These are phyloP conservation scores for Hymenoscyphus fraxineus DNA, from an alignment of 2,329 filamentous ascomycete genomes.

Conservation along the genomic window DNA sequence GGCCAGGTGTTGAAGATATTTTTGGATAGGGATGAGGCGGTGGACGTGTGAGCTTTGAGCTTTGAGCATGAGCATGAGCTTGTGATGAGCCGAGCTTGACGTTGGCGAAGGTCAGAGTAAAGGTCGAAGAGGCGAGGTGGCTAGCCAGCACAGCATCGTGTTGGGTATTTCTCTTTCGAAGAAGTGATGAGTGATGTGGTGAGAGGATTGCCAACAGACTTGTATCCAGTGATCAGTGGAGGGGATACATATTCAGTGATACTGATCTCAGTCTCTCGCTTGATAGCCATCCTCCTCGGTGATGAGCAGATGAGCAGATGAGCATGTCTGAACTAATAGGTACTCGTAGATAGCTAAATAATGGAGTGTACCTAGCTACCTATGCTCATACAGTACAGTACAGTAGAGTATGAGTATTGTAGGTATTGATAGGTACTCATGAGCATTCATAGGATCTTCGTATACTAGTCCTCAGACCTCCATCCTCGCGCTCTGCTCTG, in stretches of 20 bases:
- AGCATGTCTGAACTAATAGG: neutral
- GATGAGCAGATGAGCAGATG: neutral
- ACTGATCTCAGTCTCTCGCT: too few relatives aligned
- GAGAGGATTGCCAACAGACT: neutral
- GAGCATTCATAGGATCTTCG: too few relatives aligned
- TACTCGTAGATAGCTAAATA: too few relatives aligned
- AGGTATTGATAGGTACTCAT: too few relatives aligned
- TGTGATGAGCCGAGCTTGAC: neutral
- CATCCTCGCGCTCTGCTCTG: too few relatives aligned
- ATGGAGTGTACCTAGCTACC: too few relatives aligned
- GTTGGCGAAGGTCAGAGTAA: neutral
- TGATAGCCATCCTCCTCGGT: neutral
- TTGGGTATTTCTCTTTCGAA: neutral
- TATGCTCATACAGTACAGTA: too few relatives aligned
- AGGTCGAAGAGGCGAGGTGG: neutral
- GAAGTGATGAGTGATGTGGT: neutral
- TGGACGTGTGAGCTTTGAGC: neutral
- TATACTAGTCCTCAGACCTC: too few relatives aligned
- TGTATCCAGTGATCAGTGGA: neutral
- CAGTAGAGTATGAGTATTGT: too few relatives aligned
- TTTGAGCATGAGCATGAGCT: neutral
- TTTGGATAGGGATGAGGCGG: neutral
- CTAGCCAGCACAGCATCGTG: neutral
- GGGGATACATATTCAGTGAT: too few relatives aligned
- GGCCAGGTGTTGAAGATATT: neutral